Base-by-base conservation (phyloP, 257 asterid species). In the Paulownia fortunei region DNA sequence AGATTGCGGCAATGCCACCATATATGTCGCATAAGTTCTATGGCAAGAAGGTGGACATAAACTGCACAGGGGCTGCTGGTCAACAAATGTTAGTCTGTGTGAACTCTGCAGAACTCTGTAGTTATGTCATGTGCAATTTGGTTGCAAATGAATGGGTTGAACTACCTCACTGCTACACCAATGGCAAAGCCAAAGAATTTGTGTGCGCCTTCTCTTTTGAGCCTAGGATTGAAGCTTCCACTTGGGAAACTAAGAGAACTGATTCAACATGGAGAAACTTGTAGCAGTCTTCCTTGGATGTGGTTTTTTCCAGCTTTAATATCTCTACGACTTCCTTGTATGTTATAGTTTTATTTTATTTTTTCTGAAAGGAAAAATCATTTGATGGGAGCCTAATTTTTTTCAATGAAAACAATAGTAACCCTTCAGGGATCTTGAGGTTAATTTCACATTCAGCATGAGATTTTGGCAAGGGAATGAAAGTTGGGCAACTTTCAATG, bases 221-320 rank as follows among this genome's bases (percentile, higher is more conserved):
- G 85, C 98, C 99, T 8, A 91, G 99, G 84, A 87, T 95, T 79
- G 99, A 94, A 84, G 95, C 92, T 76, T 79, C 79, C 2, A 73
- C 69, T 11, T 83, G 80, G 47, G 58, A 4, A 30, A 23, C 3
- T 23, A 18, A 37, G 16, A 39, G 37, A 37, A 39, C 8, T 41
- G 26, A 63, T 68, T 42, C 37, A 55, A 26, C 34, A 36, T 18
- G 58, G 49, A 39, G 64, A 47, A 58, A 34, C 34, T 12, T 23
- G 58, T 54, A 66, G 11, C 24, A 19, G 30, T 37, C 3, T 58
- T 15, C 10, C 26, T 9, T 32, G 37, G 5, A 13, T 70, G 41
- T 54, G 51, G 0, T 78, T 34, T 47, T 58, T 60, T 68, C 19
- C 36, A 52, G 15, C 37, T 72, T 63, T 70, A n/a, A 21, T 39